Percentiles rank a stretch among this genome's conserved stretches.
Evolutionary conservation across 2,329 filamentous ascomycete genomes (phyloP).

Genomic region (Colletotrichum chrysophilum): DNA sequence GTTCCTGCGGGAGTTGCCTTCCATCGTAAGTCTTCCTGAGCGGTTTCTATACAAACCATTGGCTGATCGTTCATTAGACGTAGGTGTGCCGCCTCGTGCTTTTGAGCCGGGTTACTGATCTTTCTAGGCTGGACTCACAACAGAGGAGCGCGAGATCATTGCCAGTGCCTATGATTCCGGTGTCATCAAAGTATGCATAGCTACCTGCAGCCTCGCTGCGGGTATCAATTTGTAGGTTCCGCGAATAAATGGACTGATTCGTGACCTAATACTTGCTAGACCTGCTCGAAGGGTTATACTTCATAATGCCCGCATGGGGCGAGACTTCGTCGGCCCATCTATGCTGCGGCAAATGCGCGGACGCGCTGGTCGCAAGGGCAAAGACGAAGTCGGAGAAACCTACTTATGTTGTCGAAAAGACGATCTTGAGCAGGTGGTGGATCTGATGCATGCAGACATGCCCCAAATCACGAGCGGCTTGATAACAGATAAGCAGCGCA

Average conservation of each 20-base stretch:
- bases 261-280: conserved; percentile 28
- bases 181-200: conserved; percentile 72
- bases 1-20: conserved; percentile 74
- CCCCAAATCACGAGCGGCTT: conserved; percentile 74
- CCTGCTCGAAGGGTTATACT: conserved; percentile 76
- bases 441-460: conserved; percentile 75
- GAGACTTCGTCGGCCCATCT: conserved; percentile 76
- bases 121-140: conserved; percentile 68
- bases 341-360: conserved; percentile 85
- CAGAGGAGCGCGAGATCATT: conserved; percentile 76
- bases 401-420: conserved; percentile 74
- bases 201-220: conserved; percentile 81
- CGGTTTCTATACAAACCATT: not conserved
- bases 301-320: conserved; percentile 77
- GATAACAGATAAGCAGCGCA: conserved; percentile 68
- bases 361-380: conserved; percentile 78
- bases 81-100: conserved; percentile 22
- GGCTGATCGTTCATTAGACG: conserved; percentile 35
- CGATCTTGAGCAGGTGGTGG: conserved; percentile 73
- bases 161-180: conserved; percentile 74
- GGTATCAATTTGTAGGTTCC: conserved; percentile 71
- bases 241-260: not conserved
- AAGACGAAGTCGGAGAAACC: conserved; percentile 78
- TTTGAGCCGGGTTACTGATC: conserved; percentile 25
- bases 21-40: conserved; percentile 62